Conservation (phyloP, 495 filamentous ascomycete genomes). For the Staphylotrichum tortipilum region DNA sequence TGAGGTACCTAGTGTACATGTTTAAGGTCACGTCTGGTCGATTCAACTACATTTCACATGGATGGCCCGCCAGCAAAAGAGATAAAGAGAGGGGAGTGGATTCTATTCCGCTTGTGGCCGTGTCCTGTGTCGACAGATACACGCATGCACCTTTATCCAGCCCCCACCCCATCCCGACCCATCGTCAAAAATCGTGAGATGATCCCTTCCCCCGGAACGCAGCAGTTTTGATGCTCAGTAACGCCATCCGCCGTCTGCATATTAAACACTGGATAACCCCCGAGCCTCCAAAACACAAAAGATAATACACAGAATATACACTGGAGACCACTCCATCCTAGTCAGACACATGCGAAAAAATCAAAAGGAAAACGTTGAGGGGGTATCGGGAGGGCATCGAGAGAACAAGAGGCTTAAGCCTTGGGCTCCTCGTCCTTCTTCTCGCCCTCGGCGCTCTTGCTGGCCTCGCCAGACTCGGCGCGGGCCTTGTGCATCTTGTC, state of each 20-base stretch:
- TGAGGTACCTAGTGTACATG: too few relatives aligned
- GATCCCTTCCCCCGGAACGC: constrained; percentile 25
- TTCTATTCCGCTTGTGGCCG: constrained; percentile 15
- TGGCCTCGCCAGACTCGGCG: constrained; percentile 48
- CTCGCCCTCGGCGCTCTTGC: constrained; percentile 61
- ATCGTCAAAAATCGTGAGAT: constrained; percentile 26
- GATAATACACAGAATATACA: constrained; percentile 41
- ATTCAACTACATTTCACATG: too few relatives aligned
- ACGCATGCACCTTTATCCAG: constrained; percentile 19
- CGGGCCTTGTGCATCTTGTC: constrained; percentile 99
- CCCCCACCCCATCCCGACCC: constrained; percentile 18
- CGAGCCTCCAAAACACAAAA: constrained; percentile 20
- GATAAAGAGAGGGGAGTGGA: constrained; percentile 23
- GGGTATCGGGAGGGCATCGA: constrained; percentile 15
- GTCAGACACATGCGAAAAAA: constrained; percentile 26
- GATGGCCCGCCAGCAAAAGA: too few relatives aligned
- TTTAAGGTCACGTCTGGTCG: too few relatives aligned
- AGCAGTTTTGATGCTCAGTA: constrained; percentile 40
- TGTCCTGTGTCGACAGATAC: constrained; percentile 17
- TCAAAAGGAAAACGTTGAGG: constrained; percentile 13
- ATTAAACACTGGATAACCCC: constrained; percentile 27
- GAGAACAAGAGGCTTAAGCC: constrained; percentile 16
- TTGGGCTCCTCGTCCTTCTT: constrained; percentile 66
- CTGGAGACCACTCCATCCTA: constrained; percentile 27
- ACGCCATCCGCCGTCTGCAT: constrained; percentile 39